Evolutionary conservation across 1,139 yeast genomes (phyloP), one percentile per base, ranked within the genome.

Genomic region (Suhomyces bribrorum): DNA sequence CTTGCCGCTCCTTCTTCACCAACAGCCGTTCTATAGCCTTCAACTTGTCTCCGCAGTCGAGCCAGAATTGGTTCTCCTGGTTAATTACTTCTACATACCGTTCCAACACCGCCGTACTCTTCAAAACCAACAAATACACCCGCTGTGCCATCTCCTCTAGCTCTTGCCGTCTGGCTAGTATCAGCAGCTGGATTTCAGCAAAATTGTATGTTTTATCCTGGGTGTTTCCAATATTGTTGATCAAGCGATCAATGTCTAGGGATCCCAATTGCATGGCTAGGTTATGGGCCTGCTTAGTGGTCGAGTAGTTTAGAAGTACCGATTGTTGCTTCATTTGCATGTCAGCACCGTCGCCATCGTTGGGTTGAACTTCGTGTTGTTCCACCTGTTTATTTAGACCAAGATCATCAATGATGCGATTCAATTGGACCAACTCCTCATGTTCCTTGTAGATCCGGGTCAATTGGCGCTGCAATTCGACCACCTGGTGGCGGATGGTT

Each of bases 91-190:
- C 45, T 4, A 57, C 45, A 40, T 58, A 64, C 41, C 53, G 54
- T 38, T 66, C 70, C 12, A 54, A 48, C 7, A 66, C 54, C 14
- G 61, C 41, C 56, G 66, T 55, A 34, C 54, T 61, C 41, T 66
- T 65, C 9, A 61, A 45, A 13, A 58, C 53, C 22, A 64, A 40
- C 23, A 45, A 32, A 30, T 62, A 63, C 36, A 56, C 56, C 14
- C 45, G 37, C 7, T 43, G 37, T 2, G 59, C 39, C 5, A 62
- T 22, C 14, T 46, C 45, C 15, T 46, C 42, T 5, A 62, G 36
- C 17, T 47, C 46, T 3, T 37, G 34, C 29, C 45, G 38, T 18
- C 47, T 45, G 6, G 23, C 18, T n/a, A 37, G 22, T 2, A 57
- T 31, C 5, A 32, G 36, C 2, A 36, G 12, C 6, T 35, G 31